Evolutionary conservation across 2,329 filamentous ascomycete species (phyloP).

Genomic region (Meredithiella fracta): DNA sequence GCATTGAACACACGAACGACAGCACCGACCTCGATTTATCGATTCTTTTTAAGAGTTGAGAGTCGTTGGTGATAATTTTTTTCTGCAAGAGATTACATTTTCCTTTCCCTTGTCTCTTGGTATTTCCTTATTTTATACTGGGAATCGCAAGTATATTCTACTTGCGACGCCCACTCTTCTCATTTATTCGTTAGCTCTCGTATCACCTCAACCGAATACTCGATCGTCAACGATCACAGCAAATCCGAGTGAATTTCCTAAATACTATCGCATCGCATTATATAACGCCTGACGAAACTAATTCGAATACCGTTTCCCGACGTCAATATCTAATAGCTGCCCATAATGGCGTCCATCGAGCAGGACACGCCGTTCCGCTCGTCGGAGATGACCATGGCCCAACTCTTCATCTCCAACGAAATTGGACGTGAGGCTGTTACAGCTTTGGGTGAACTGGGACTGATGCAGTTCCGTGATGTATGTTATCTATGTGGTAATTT

Average conservation of each 20-base stretch:
- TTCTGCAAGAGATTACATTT: not conserved
- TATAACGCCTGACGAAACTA: not conserved
- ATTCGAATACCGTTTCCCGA: not conserved
- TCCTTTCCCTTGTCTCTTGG: not conserved
- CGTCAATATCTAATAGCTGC: not conserved
- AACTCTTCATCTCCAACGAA: conserved; percentile 98
- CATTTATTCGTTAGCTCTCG: not conserved
- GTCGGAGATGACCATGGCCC: conserved; percentile 99
- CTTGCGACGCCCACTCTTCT: not conserved
- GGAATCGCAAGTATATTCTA: not conserved
- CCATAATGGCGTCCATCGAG: conserved; percentile 41
- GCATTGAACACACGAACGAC: not conserved
- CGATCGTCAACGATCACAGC: not conserved
- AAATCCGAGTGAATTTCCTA: not conserved
- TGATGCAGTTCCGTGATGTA: conserved; percentile 96
- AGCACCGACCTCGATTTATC: not conserved
- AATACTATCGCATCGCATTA: not conserved
- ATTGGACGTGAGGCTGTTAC: conserved; percentile 96
- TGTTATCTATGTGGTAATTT: not conserved
- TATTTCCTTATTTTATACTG: conserved; percentile 3
- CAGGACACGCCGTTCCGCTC: conserved; percentile 98
- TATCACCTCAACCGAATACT: not conserved
- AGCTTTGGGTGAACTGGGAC: conserved; percentile 84
- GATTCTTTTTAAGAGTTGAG: not conserved
- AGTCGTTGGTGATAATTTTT: conserved; percentile 2